Percentiles rank a stretch among this genome's conserved stretches.
Conservation (phyloP, 371 early-diverging fungal genomes). For the Rhizopus stolonifer region DNA sequence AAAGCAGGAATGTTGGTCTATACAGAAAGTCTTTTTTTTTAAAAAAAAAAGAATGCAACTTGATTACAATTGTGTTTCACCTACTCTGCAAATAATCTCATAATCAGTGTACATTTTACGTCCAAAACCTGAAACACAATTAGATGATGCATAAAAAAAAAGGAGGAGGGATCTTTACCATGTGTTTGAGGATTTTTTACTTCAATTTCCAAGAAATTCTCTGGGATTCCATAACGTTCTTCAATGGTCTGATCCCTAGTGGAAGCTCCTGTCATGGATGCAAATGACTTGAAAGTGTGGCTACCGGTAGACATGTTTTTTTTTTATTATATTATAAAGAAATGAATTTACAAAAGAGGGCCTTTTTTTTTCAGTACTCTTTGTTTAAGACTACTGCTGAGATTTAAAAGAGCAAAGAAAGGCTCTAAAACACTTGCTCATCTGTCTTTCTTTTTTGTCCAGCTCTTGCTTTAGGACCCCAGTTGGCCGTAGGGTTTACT, state of each 20-base stretch:
- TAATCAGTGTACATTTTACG: slow-evolving; percentile 94
- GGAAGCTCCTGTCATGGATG: slow-evolving; percentile 53
- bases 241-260: slow-evolving; percentile 82
- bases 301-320: slow-evolving; percentile 21
- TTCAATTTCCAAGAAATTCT: slow-evolving; percentile 97
- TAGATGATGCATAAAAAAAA: background rate
- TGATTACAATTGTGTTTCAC: too few species aligned
- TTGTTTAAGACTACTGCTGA: slow-evolving; percentile 3
- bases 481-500: slow-evolving; percentile 88
- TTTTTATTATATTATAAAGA: slow-evolving; percentile 6
- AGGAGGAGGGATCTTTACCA: slow-evolving; percentile 42
- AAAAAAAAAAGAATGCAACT: background rate
- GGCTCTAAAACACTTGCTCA: slow-evolving; percentile 22
- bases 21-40: slow-evolving; percentile 3
- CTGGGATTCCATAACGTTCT: slow-evolving; percentile 92
- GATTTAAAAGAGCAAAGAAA: background rate
- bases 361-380: too few species aligned
- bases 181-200: slow-evolving; percentile 90
- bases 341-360: slow-evolving; percentile 9
- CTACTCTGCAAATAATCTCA: slow-evolving; percentile 90
- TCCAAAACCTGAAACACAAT: slow-evolving; percentile 55
- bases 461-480: slow-evolving; percentile 93
- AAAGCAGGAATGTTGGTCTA: slow-evolving; percentile 97
- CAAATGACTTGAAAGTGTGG: slow-evolving; percentile 54
- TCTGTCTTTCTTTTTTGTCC: slow-evolving; percentile 54